Percentiles rank a stretch among this genome's conserved stretches.
These are phyloP conservation scores for Clarireedia sp. DNA, from an alignment of 2,329 filamentous ascomycete genomes.

Conservation along the genomic window DNA sequence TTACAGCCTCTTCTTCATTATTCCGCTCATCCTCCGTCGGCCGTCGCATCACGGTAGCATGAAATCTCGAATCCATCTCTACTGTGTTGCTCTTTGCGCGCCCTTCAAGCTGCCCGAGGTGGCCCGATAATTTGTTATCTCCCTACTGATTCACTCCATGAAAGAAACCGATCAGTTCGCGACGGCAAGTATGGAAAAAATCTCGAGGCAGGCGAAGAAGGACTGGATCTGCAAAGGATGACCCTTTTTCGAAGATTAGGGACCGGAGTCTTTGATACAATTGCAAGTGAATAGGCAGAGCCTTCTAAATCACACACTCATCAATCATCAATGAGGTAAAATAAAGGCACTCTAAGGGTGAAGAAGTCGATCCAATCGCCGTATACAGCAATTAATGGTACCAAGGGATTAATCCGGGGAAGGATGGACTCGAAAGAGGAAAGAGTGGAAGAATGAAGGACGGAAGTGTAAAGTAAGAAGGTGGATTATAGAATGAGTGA, in stretches of 20 bases:
- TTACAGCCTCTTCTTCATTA: not conserved
- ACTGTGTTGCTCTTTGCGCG: slow-evolving; percentile 10
- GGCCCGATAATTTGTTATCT: not conserved
- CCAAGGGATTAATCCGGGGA: too few relatives aligned
- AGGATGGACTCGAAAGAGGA: too few relatives aligned
- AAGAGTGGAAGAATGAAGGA: too few relatives aligned
- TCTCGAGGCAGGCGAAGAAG: not conserved
- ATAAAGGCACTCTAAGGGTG: too few relatives aligned
- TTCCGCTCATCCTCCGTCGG: slow-evolving; percentile 19
- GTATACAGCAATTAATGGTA: too few relatives aligned
- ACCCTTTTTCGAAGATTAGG: not conserved
- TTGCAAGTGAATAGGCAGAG: not conserved
- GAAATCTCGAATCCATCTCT: slow-evolving; percentile 25
- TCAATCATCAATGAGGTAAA: not conserved
- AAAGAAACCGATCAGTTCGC: slow-evolving; percentile 8
- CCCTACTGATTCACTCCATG: slow-evolving; percentile 22
- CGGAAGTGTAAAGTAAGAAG: too few relatives aligned
- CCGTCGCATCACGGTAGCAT: slow-evolving; percentile 28
- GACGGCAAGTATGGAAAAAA: not conserved
- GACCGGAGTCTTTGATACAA: not conserved
- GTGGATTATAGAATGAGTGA: too few relatives aligned
- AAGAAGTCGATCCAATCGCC: too few relatives aligned
- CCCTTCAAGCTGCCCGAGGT: not conserved
- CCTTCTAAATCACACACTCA: not conserved
- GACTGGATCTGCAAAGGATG: not conserved